Conservation (phyloP, 805 yeast genomes). For the Yarrowia sp. region DNA sequence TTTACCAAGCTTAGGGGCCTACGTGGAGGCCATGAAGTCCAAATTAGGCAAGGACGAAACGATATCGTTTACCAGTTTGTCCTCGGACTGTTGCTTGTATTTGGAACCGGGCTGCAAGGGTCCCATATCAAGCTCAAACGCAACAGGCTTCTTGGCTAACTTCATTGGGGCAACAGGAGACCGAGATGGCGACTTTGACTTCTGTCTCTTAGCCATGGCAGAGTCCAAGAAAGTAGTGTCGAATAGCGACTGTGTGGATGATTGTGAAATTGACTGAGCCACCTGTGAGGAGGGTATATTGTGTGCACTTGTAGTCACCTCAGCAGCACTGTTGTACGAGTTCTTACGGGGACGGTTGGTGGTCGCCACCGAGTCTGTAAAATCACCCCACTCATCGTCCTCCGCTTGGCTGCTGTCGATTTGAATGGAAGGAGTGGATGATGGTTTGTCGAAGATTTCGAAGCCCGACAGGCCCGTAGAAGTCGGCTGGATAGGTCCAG, state of each 20-base stretch:
- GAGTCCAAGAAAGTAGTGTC: constrained; percentile 29
- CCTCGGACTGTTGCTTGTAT: constrained; percentile 29
- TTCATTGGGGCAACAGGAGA: constrained; percentile 19
- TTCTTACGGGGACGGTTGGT: constrained; percentile 13
- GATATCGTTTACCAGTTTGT: constrained; percentile 26
- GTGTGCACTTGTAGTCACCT: background rate
- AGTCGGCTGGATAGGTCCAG: background rate
- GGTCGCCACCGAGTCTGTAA: constrained; percentile 16
- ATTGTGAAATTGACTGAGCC: constrained; percentile 26
- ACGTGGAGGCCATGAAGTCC: constrained; percentile 6
- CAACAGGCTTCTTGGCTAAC: constrained; percentile 20
- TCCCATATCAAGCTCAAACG: constrained; percentile 22
- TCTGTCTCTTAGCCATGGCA: constrained; percentile 2
- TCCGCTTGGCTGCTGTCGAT: background rate
- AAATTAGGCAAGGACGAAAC: constrained; percentile 14
- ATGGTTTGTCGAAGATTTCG: constrained; percentile 16
- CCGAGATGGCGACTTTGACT: constrained; percentile 15
- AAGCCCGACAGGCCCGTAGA: constrained; percentile 5
- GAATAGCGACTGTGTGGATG: constrained; percentile 18
- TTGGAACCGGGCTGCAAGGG: constrained; percentile 27
- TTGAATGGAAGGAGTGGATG: constrained; percentile 1
- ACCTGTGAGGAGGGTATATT: constrained; percentile 1
- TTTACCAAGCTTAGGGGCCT: background rate
- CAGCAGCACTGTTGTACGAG: constrained; percentile 23
- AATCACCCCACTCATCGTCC: constrained; percentile 32